Evolutionary conservation across 2,329 filamentous ascomycete species (phyloP).

Genomic region (Lecanicillium sp.): DNA sequence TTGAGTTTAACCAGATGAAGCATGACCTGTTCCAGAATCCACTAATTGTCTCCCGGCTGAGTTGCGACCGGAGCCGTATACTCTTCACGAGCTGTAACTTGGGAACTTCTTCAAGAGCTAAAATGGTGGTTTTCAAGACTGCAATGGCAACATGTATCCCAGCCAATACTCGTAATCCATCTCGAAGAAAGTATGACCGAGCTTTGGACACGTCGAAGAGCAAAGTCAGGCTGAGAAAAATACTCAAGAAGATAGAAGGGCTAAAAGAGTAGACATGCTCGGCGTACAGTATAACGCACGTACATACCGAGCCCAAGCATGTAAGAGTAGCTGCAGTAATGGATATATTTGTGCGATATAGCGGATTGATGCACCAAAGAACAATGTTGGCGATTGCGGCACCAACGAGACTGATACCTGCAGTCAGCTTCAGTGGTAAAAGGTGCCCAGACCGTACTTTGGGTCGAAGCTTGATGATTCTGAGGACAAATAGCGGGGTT

Average conservation of each 20-base stretch:
- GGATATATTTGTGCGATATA: conserved; percentile 14
- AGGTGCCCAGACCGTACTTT: conserved; percentile 4
- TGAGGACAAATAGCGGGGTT: too few relatives aligned
- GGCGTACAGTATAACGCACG: conserved; percentile 19
- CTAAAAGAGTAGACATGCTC: conserved; percentile 23
- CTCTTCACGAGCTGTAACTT: conserved; percentile 13
- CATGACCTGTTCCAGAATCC: conserved; percentile 10
- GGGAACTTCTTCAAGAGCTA: conserved; percentile 21
- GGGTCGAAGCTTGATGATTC: too few relatives aligned
- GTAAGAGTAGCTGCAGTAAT: conserved; percentile 19
- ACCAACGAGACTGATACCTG: rapidly evolving
- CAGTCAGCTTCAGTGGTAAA: conserved; percentile 15
- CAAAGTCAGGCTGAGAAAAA: conserved; percentile 22
- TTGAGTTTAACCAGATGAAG: not conserved
- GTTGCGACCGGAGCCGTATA: conserved; percentile 6
- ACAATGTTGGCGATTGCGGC: conserved; percentile 16
- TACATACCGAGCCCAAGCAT: conserved; percentile 16
- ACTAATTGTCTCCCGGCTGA: conserved; percentile 11
- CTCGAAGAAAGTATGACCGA: conserved; percentile 24
- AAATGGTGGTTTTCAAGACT: conserved; percentile 17
- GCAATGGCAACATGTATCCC: conserved; percentile 17
- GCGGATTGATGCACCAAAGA: conserved; percentile 15
- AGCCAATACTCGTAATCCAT: conserved; percentile 14
- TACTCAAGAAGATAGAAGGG: conserved; percentile 23
- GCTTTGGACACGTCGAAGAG: conserved; percentile 23